A percentile compares a stretch with the other conserved stretches of the same genome.
phyloP scores from a whole-genome alignment of 2,329 filamentous ascomycete genomes.

The Aspergillus sp. region DNA sequence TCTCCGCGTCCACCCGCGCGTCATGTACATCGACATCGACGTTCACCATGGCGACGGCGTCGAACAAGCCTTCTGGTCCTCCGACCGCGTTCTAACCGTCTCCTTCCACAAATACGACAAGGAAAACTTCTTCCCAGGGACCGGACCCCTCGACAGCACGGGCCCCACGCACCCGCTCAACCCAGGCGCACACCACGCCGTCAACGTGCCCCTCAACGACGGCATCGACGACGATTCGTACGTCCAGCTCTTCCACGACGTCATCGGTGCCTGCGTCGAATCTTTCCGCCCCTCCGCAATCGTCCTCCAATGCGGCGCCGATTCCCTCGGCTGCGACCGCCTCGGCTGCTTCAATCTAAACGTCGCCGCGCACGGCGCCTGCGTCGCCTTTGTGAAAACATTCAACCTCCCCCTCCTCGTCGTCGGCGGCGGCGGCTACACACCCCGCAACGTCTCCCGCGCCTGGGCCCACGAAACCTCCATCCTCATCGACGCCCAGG shows the following conservation, averaged over 20 bases:
- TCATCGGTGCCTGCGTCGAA: conserved; percentile 77
- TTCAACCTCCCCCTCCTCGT: conserved; percentile 82
- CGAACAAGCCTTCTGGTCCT: conserved; percentile 88
- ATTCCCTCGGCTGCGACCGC: conserved; percentile 90
- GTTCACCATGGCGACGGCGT: conserved; percentile 91
- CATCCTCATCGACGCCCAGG: conserved; percentile 77
- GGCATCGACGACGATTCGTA: conserved; percentile 93
- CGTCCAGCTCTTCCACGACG: conserved; percentile 77
- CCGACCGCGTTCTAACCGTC: conserved; percentile 86
- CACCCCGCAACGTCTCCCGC: conserved; percentile 91
- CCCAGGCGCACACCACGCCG: conserved; percentile 82
- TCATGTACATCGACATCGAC: conserved; percentile 94
- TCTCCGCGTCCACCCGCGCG: conserved; percentile 77
- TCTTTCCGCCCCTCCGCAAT: conserved; percentile 89
- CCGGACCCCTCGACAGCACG: conserved; percentile 83
- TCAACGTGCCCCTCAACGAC: conserved; percentile 89
- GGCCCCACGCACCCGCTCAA: conserved; percentile 83
- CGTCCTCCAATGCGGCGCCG: conserved; percentile 92
- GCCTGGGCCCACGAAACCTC: conserved; percentile 97
- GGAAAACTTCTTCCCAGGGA: conserved; percentile 83
- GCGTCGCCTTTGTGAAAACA: conserved; percentile 85
- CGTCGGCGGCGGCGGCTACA: conserved; percentile 94
- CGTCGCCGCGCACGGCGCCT: conserved; percentile 90
- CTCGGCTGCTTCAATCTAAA: conserved; percentile 96
- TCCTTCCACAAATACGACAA: conserved; percentile 97